Base-by-base conservation (phyloP, 2,329 filamentous ascomycete genomes). In the Phoma sp. region DNA sequence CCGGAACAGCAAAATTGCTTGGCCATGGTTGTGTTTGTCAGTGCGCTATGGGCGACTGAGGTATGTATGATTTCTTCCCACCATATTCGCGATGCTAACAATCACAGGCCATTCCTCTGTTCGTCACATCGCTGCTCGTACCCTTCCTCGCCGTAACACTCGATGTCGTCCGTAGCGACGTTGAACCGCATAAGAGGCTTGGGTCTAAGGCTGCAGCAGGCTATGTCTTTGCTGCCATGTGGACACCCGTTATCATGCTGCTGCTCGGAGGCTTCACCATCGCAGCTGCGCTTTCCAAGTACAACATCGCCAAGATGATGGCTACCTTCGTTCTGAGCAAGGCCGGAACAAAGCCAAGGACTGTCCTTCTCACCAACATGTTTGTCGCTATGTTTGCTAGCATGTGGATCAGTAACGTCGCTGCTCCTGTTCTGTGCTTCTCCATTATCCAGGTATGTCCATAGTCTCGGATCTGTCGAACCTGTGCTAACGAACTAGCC, bases 381-480 rank as follows among this genome's bases (percentile, higher is more conserved):
- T 93, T 97, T 66, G 95, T 99, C 34, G 93, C 93, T 49, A 96
- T 95, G 69, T 96, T 99, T 74, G 89, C 96, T 7, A 97, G 92
- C 66, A 99, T 99, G 95, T 92, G 96, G 82, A 98, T 99, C 69
- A 96, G 92, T 77, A 99, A 99, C 65, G 96, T 99, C 23, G 95
- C 95, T 1, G 93, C 96, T 1, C 95, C 95, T 0, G 95, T 99
- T 9, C 83, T 99, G 30, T 99, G 95, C 80, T 98, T 96, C 76
- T 96, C 92, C 17, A 97, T 99, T 68, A 96, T 99, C 56, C 93
- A 96, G 83, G 89, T 91, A 76, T 65, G 81, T 36, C 11, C 4
- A 37, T 9, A 12, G 4, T 15, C n/a, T 1, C 15, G 2, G 10
- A 11, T 7, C 5, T 23, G 0, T 2, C 12, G 11, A 2, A 21